Conservation (phyloP, 257 asterid genomes). For the Scutellaria barbata region DNA sequence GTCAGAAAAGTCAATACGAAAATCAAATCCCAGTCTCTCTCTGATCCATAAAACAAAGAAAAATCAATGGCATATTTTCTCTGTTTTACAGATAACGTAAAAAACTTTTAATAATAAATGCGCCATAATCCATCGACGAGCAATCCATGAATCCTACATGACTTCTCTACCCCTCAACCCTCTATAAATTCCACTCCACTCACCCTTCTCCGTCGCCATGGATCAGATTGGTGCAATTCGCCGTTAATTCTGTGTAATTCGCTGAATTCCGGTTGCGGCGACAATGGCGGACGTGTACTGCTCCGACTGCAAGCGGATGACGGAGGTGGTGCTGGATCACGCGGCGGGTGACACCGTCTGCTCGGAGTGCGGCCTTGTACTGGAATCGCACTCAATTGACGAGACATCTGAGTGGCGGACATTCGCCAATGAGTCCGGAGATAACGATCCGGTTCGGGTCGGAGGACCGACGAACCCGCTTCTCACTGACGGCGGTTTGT, state of each 20-base stretch:
- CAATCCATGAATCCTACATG: conserved; percentile 34
- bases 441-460: conserved; percentile 65
- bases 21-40: too few species aligned
- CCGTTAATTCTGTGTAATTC: background rate
- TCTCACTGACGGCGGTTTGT: conserved; percentile 59
- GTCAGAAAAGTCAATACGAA: too few species aligned
- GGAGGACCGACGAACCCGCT: conserved; percentile 68
- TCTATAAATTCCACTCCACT: conserved; percentile 22
- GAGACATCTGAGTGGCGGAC: conserved; percentile 79
- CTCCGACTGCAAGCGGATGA: conserved; percentile 62
- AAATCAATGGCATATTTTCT: background rate
- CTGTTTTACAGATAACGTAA: conserved; percentile 8
- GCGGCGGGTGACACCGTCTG: conserved; percentile 74
- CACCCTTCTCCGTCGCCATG: background rate
- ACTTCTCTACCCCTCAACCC: conserved; percentile 36
- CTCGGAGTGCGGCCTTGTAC: conserved; percentile 71
- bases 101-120: background rate
- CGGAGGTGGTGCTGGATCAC: conserved; percentile 71
- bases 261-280: background rate
- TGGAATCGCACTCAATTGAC: conserved; percentile 71
- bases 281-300: conserved; percentile 59
- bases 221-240: background rate
- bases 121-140: background rate
- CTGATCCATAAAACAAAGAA: conserved; percentile 3
- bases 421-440: conserved; percentile 70